Evolutionary conservation across 225 moss, liverwort and hornwort species (phyloP).

Genomic region (Pseudisothecium myosuroides): DNA sequence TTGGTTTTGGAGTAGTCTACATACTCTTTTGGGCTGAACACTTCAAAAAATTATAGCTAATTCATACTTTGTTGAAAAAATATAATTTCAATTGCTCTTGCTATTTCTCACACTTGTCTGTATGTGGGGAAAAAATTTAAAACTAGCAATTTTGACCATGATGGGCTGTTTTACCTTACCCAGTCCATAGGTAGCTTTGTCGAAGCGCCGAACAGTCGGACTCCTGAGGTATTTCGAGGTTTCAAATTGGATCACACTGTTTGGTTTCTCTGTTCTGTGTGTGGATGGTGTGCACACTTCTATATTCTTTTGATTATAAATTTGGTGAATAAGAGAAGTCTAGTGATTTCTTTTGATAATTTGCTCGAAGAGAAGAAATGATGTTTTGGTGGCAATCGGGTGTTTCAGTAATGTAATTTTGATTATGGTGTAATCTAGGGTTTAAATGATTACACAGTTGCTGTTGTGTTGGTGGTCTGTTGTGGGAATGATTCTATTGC

Average conservation of each 20-base stretch:
- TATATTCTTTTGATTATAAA: not conserved
- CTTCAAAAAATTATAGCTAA: no score
- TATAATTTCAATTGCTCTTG: no score
- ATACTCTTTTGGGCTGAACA: no score
- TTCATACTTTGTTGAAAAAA: no score
- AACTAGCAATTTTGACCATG: no score
- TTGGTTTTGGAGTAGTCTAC: no score
- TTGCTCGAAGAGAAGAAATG: not conserved
- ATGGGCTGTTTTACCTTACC: no score
- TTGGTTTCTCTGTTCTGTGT: not conserved
- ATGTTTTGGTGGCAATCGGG: not conserved
- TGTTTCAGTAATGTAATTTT: not conserved
- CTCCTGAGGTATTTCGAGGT: no score
- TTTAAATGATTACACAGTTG: not conserved
- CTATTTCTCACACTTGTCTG: no score
- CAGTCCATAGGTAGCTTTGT: no score
- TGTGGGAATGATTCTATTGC: not conserved
- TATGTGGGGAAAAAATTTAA: no score
- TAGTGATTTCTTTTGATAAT: not conserved
- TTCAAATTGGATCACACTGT: not conserved
- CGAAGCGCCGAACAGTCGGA: no score
- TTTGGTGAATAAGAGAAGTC: not conserved
- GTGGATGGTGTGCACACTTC: not conserved
- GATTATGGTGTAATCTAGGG: not conserved
- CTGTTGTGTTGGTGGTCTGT: not conserved